Conservation (phyloP, 2,329 filamentous ascomycete species). For the Alternaria sp. region DNA sequence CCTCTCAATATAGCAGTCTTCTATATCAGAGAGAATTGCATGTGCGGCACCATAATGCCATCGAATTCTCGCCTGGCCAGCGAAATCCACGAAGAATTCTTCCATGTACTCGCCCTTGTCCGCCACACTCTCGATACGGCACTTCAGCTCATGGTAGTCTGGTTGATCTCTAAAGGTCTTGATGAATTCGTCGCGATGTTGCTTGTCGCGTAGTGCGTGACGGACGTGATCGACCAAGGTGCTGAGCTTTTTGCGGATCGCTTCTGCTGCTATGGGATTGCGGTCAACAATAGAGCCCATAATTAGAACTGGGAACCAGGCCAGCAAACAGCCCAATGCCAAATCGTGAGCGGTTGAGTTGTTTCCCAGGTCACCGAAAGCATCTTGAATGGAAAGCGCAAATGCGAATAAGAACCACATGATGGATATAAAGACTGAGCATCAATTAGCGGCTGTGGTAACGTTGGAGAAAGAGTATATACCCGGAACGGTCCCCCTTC, state of each 20-base stretch:
- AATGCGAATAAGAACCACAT: conserved; percentile 55
- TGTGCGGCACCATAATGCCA: conserved; percentile 56
- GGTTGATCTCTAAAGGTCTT: conserved; percentile 33
- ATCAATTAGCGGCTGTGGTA: not conserved
- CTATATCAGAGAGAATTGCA: conserved; percentile 54
- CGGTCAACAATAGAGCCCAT: conserved; percentile 57
- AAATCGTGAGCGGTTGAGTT: conserved; percentile 57
- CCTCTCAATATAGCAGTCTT: conserved; percentile 50
- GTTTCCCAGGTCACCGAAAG: conserved; percentile 48
- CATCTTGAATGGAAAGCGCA: conserved; percentile 48
- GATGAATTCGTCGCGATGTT: conserved; percentile 39
- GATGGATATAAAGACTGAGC: conserved; percentile 50
- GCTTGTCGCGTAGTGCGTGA: conserved; percentile 39
- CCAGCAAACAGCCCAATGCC: conserved; percentile 54
- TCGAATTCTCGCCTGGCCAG: conserved; percentile 43
- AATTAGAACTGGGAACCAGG: conserved; percentile 58
- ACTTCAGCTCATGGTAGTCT: conserved; percentile 31
- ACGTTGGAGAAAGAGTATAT: not conserved
- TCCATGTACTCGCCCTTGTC: conserved; percentile 31
- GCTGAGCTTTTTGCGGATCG: conserved; percentile 52
- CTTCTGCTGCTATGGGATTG: conserved; percentile 55
- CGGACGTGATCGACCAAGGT: conserved; percentile 50
- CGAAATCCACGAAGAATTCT: conserved; percentile 53
- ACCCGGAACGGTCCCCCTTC: conserved; percentile 52
- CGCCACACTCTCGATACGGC: conserved; percentile 37